phyloP scores from a whole-genome alignment of 2,329 filamentous ascomycete genomes.

The Trichoderma atrobrunneum region DNA sequence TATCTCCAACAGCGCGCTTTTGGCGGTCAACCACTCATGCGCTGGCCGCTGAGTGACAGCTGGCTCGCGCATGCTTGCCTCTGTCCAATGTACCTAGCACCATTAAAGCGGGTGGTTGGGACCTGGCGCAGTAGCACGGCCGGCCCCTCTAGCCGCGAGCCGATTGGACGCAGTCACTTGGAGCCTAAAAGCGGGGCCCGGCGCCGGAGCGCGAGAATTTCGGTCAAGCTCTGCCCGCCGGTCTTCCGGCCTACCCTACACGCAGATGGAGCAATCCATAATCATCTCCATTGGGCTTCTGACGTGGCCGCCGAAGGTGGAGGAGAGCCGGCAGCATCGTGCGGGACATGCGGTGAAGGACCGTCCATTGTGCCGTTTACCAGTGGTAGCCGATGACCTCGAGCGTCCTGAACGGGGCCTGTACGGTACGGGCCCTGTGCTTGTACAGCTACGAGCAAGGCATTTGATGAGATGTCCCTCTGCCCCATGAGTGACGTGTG shows the following conservation, averaged over 20 bases:
- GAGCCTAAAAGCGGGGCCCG: constrained; percentile 1
- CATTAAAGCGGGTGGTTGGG: constrained; percentile 15
- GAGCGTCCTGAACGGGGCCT: neutral
- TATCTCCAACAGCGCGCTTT: constrained; percentile 1
- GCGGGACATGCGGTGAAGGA: constrained; percentile 16
- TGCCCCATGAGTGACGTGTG: neutral
- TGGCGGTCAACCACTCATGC: constrained; percentile 12
- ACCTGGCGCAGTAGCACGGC: constrained; percentile 8
- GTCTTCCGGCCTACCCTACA: constrained; percentile 6
- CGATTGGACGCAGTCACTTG: neutral
- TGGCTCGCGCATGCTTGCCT: neutral
- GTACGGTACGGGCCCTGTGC: neutral
- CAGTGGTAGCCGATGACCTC: neutral
- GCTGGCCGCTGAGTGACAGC: neutral
- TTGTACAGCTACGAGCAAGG: neutral
- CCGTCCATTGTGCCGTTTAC: constrained; percentile 16
- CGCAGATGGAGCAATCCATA: neutral
- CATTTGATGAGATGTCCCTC: neutral
- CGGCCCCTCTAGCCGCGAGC: constrained; percentile 12
- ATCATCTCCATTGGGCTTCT: constrained; percentile 11
- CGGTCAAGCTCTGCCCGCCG: constrained; percentile 3
- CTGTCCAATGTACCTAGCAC: neutral
- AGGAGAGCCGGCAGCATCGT: constrained; percentile 8
- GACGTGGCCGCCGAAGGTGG: constrained; percentile 16
- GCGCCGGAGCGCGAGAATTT: neutral